These are phyloP conservation scores for bread wheat (Triticum aestivum) DNA, from an alignment of 176 grass and related monocot species.

Conservation along the genomic window DNA sequence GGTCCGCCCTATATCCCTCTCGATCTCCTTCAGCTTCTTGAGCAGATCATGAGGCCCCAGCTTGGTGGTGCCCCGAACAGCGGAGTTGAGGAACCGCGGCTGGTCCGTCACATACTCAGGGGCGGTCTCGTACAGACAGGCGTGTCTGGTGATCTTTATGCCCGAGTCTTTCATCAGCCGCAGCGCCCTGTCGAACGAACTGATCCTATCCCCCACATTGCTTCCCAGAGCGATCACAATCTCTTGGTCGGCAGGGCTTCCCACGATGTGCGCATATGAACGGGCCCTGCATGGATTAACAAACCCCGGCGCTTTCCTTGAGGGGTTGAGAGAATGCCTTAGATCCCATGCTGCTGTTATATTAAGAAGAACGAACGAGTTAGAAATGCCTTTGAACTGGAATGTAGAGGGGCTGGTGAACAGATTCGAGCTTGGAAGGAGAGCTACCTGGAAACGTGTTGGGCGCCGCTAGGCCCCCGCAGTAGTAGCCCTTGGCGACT, in stretches of 20 bases:
- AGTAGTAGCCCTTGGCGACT: slow-evolving; percentile 28
- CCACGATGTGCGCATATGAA: not conserved
- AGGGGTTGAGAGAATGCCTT: not conserved
- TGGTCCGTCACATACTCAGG: slow-evolving; percentile 87
- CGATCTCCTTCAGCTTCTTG: slow-evolving; percentile 68
- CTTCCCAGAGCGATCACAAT: slow-evolving; percentile 87
- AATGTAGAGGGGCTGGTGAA: not conserved
- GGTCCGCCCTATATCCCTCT: slow-evolving; percentile 64
- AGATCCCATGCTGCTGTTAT: not conserved
- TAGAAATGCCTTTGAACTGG: not conserved
- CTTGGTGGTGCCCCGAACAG: slow-evolving; percentile 69
- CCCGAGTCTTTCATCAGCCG: slow-evolving; percentile 62
- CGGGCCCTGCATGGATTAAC: not conserved
- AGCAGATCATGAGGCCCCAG: slow-evolving; percentile 74
- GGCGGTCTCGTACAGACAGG: slow-evolving; percentile 83
- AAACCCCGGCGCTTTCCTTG: not conserved
- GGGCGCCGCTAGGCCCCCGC: not conserved
- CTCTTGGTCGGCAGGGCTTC: slow-evolving; percentile 53
- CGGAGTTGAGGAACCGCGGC: slow-evolving; percentile 79
- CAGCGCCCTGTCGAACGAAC: slow-evolving; percentile 63
- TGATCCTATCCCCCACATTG: slow-evolving; percentile 73
- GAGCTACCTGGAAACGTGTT: slow-evolving; percentile 19
- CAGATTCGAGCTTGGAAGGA: not conserved
- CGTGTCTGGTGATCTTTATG: slow-evolving; percentile 67
- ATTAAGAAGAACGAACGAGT: not conserved